Percentiles rank a stretch among this genome's conserved stretches.
Evolutionary conservation across 1,284 basidiomycete genomes (phyloP).

Genomic region (Somion occarium): DNA sequence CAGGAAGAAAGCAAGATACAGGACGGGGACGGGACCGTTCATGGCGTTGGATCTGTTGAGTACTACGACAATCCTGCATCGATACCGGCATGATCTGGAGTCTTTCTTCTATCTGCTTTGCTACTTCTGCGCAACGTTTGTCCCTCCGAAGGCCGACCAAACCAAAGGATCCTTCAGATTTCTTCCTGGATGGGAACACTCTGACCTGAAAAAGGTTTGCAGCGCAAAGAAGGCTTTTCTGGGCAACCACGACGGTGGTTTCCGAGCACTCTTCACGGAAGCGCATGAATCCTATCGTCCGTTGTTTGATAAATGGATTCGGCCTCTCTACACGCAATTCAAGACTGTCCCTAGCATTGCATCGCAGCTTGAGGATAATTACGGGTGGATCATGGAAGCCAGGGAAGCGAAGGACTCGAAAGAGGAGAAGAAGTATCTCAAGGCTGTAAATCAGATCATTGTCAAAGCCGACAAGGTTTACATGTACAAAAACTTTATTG

Average conservation of each 20-base stretch:
- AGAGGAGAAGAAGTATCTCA: no score
- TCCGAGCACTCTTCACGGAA: not conserved
- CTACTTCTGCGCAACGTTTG: not conserved
- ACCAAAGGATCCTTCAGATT: not conserved
- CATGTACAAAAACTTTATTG: no score
- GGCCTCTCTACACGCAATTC: not conserved
- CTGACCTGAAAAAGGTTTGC: not conserved
- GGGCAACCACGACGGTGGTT: not conserved
- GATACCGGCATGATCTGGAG: constrained; percentile 4
- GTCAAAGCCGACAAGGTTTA: no score
- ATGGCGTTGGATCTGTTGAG: constrained; percentile 21
- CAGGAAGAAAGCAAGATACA: constrained; percentile 3
- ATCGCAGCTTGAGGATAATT: no score
- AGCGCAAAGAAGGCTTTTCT: not conserved
- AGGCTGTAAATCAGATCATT: no score
- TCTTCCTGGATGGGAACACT: not conserved
- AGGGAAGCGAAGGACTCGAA: no score
- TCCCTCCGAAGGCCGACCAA: not conserved
- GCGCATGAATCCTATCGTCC: not conserved
- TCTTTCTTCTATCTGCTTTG: constrained; percentile 4
- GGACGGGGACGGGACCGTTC: constrained; percentile 25
- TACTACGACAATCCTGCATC: not conserved
- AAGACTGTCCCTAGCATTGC: no score
- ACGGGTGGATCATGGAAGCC: no score
- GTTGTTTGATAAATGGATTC: not conserved